A percentile compares a stretch with the other conserved stretches of the same genome.
Evolutionary conservation across 1,284 basidiomycete genomes (phyloP).

Genomic region (Omphalotus olearius): DNA sequence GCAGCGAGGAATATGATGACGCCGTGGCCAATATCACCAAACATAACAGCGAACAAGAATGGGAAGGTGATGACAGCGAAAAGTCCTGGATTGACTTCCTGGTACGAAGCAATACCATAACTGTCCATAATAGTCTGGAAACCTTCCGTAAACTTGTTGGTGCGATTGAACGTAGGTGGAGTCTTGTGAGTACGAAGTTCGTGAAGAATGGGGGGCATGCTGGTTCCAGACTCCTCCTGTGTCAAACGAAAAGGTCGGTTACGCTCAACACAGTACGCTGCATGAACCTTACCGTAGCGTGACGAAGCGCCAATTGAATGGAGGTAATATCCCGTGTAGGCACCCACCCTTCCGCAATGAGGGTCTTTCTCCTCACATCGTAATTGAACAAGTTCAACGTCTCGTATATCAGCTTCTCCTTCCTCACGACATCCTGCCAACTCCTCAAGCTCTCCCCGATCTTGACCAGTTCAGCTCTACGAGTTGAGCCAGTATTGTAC

Average conservation of each 20-base stretch:
- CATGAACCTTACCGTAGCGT: conserved; percentile 74
- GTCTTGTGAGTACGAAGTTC: conserved; percentile 88
- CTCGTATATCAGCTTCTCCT: conserved; percentile 96
- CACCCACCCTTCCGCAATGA: conserved; percentile 98
- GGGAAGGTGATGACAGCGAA: conserved; percentile 96
- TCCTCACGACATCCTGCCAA: conserved; percentile 93
- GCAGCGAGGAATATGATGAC: conserved; percentile 80
- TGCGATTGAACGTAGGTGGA: conserved; percentile 94
- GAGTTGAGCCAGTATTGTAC: conserved; percentile 85
- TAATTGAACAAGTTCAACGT: conserved; percentile 94
- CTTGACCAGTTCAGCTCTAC: conserved; percentile 82
- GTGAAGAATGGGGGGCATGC: conserved; percentile 88
- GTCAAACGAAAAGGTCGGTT: background rate
- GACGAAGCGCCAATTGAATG: conserved; percentile 87
- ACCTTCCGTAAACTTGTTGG: conserved; percentile 95
- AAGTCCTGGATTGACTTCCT: conserved; percentile 96
- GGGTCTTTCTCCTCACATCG: conserved; percentile 89
- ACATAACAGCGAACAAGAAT: conserved; percentile 99
- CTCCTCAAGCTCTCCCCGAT: conserved; percentile 84
- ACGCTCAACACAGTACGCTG: background rate
- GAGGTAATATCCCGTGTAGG: conserved; percentile 86
- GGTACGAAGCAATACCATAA: conserved; percentile 93
- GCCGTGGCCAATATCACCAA: conserved; percentile 98
- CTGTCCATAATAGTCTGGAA: conserved; percentile 99
- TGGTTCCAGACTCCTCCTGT: conserved; percentile 91